A percentile compares a stretch with the other conserved stretches of the same genome.
These are phyloP conservation scores for Thermothielavioides terrestris DNA, from an alignment of 495 filamentous ascomycete genomes.

Conservation along the genomic window DNA sequence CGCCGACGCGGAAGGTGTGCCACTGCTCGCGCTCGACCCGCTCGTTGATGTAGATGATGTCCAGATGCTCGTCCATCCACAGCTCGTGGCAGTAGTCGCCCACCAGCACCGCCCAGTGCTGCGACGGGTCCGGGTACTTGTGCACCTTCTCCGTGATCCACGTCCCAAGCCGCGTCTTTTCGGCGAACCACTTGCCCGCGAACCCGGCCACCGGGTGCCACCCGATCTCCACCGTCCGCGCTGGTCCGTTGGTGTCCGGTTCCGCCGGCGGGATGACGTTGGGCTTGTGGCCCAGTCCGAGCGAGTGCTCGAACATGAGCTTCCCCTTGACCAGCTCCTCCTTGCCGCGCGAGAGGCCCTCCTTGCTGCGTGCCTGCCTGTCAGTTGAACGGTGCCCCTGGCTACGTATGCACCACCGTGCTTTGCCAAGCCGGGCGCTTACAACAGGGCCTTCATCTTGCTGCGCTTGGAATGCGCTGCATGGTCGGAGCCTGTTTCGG, in stretches of 20 bases:
- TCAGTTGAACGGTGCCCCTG: too few species aligned
- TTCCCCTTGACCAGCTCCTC: slow-evolving; percentile 31
- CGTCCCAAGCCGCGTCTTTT: slow-evolving; percentile 35
- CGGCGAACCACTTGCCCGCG: slow-evolving; percentile 36
- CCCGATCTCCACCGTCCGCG: slow-evolving; percentile 33
- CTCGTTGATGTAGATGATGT: slow-evolving; percentile 41
- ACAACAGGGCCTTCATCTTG: slow-evolving; percentile 19
- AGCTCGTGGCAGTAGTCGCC: slow-evolving; percentile 39
- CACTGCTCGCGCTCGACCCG: slow-evolving; percentile 25
- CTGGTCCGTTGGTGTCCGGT: slow-evolving; percentile 20
- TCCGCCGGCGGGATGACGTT: slow-evolving; percentile 31
- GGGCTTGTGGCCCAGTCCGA: slow-evolving; percentile 36
- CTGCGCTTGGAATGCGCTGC: slow-evolving; percentile 2
- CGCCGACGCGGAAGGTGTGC: slow-evolving; percentile 35
- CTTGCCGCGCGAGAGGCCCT: slow-evolving; percentile 17
- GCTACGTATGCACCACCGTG: too few species aligned
- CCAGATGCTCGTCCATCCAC: slow-evolving; percentile 37
- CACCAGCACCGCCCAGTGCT: slow-evolving; percentile 43
- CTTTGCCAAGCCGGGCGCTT: neutral
- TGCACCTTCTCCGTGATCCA: slow-evolving; percentile 34
- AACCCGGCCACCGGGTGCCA: slow-evolving; percentile 41
- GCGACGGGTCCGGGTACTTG: slow-evolving; percentile 40
- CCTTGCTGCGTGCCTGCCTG: slow-evolving; percentile 6
- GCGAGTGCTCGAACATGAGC: slow-evolving; percentile 28
- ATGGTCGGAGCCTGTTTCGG: slow-evolving; percentile 1